Percentiles rank a stretch among this genome's conserved stretches.
These are phyloP conservation scores for Oidiodendron maius DNA, from an alignment of 495 filamentous ascomycete genomes.

Conservation along the genomic window DNA sequence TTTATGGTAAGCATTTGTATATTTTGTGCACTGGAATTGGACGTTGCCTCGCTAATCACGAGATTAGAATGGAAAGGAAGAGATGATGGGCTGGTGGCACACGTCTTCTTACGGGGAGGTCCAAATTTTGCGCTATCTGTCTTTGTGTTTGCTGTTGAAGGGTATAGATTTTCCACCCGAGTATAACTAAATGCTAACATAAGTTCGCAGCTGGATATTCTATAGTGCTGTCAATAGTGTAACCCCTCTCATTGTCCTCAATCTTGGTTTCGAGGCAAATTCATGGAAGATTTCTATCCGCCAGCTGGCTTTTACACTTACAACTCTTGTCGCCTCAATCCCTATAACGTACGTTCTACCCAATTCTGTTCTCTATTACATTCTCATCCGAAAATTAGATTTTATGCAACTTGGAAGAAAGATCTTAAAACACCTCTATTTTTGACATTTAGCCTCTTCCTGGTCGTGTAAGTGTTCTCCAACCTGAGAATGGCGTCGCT, in stretches of 20 bases:
- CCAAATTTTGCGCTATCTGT: slow-evolving; percentile 46
- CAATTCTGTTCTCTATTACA: neutral
- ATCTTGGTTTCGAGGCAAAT: slow-evolving; percentile 45
- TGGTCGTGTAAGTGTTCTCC: slow-evolving; percentile 32
- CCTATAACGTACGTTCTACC: slow-evolving; percentile 29
- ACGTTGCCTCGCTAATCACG: too few species aligned
- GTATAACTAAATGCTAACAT: neutral
- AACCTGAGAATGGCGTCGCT: too few species aligned
- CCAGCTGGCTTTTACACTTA: slow-evolving; percentile 38
- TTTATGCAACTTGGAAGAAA: slow-evolving; percentile 43
- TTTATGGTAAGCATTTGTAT: slow-evolving; percentile 31
- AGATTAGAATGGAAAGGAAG: slow-evolving; percentile 50
- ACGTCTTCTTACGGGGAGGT: slow-evolving; percentile 46
- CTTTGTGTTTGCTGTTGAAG: slow-evolving; percentile 51
- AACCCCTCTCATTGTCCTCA: slow-evolving; percentile 45
- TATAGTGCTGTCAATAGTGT: slow-evolving; percentile 51
- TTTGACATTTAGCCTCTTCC: slow-evolving; percentile 40
- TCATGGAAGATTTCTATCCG: slow-evolving; percentile 40
- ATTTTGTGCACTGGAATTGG: too few species aligned
- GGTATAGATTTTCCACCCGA: slow-evolving; percentile 12
- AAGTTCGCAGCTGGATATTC: slow-evolving; percentile 39
- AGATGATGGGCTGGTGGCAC: slow-evolving; percentile 44
- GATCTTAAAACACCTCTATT: slow-evolving; percentile 44
- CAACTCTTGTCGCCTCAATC: slow-evolving; percentile 30
- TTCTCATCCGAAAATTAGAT: slow-evolving; percentile 1